A percentile compares a stretch with the other conserved stretches of the same genome.
phyloP scores from a whole-genome alignment of 768 basidiomycete genomes.

The Mycena vulgaris region DNA sequence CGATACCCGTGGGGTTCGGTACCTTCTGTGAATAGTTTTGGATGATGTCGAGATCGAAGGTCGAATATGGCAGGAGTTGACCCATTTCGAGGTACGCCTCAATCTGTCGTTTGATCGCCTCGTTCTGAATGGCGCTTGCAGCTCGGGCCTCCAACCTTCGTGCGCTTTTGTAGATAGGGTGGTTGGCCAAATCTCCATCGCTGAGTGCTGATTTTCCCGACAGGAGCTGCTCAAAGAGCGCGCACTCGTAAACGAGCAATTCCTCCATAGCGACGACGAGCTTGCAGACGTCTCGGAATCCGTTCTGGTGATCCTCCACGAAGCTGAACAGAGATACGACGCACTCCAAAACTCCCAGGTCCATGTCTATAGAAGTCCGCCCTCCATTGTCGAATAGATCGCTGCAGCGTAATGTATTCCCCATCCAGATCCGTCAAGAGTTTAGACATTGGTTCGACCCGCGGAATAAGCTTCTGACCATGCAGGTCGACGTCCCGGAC shows the following conservation, averaged over 20 bases:
- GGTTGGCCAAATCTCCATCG: neutral
- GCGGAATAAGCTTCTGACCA: no score
- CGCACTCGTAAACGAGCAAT: neutral
- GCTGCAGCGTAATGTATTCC: neutral
- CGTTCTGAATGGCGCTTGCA: neutral
- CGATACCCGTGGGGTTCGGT: no score
- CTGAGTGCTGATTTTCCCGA: neutral
- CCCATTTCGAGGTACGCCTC: neutral
- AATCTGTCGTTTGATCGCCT: neutral
- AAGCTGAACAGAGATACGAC: neutral
- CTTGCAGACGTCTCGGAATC: neutral
- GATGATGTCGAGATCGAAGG: no score
- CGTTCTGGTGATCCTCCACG: no score
- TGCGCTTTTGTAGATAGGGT: neutral
- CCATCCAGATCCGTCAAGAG: neutral
- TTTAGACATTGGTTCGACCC: neutral
- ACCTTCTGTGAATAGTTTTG: no score
- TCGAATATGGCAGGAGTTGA: neutral
- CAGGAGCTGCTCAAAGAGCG: neutral
- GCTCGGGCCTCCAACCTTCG: neutral
- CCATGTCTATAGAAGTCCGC: neutral
- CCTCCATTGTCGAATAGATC: neutral
- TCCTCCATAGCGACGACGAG: neutral
- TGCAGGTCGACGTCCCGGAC: no score
- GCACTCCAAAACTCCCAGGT: neutral